phyloP scores from a whole-genome alignment of 257 asterid genomes.

The Ballota nigra region DNA sequence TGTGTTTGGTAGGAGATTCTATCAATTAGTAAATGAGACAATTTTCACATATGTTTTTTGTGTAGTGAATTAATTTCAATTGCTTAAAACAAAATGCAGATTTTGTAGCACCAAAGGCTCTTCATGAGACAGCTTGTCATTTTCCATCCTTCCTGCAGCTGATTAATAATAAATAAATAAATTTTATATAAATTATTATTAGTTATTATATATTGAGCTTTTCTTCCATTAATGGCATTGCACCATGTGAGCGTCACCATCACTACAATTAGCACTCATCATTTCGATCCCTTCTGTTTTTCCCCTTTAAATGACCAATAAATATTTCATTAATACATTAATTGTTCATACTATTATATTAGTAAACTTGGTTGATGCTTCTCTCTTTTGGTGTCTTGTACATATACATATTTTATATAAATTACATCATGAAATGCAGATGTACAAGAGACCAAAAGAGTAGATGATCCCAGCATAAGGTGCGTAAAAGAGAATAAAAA shows the following conservation, averaged over 20 bases:
- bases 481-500: too few relatives aligned
- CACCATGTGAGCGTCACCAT: conserved; percentile 50
- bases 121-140: conserved; percentile 28
- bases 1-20: conserved; percentile 41
- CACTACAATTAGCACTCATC: conserved; percentile 28
- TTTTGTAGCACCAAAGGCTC: conserved; percentile 16
- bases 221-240: conserved; percentile 13
- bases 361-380: too few relatives aligned
- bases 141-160: conserved; percentile 27
- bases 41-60: not conserved
- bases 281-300: not conserved
- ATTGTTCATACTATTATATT: not conserved
- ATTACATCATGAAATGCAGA: too few relatives aligned
- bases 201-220: not conserved
- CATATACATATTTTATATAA: too few relatives aligned
- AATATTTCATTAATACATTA: not conserved
- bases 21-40: not conserved
- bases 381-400: too few relatives aligned
- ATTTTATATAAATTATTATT: not conserved
- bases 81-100: conserved; percentile 33
- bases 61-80: not conserved
- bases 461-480: too few relatives aligned
- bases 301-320: not conserved
- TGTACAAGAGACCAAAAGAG: too few relatives aligned
- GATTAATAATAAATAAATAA: not conserved